Conservation (phyloP, 2,329 filamentous ascomycete species). For the Apiospora pterosperma region DNA sequence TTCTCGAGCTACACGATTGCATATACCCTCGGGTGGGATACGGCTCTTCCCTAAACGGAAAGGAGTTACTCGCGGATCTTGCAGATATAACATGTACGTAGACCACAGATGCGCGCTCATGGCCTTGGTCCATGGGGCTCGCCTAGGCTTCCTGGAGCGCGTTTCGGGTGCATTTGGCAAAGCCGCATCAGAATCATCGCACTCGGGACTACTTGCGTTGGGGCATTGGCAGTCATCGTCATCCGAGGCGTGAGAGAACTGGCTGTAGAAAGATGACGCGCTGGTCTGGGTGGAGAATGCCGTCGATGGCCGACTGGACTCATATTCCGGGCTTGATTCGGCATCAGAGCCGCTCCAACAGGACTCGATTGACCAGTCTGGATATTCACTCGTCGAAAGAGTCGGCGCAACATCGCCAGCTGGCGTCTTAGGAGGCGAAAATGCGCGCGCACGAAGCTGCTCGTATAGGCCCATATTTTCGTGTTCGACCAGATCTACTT, state of each 20-base stretch:
- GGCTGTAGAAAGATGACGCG: constrained; percentile 55
- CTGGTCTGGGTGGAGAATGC: constrained; percentile 58
- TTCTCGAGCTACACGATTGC: constrained; percentile 61
- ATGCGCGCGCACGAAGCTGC: constrained; percentile 36
- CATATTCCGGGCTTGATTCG: constrained; percentile 56
- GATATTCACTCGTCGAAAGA: constrained; percentile 45
- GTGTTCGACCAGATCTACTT: constrained; percentile 29
- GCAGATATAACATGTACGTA: constrained; percentile 61
- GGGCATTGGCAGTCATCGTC: constrained; percentile 55
- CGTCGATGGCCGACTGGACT: constrained; percentile 58
- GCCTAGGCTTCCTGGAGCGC: constrained; percentile 34
- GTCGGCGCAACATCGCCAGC: constrained; percentile 43
- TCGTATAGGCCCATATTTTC: constrained; percentile 27
- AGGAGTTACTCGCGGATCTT: constrained; percentile 65
- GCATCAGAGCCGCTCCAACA: constrained; percentile 47
- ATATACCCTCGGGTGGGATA: constrained; percentile 63
- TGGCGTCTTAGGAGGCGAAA: constrained; percentile 59
- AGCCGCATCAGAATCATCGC: constrained; percentile 10
- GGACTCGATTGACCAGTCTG: constrained; percentile 58
- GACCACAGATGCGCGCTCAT: constrained; percentile 66
- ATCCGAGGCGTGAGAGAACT: constrained; percentile 53
- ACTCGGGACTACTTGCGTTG: not conserved
- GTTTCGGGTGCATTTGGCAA: not conserved
- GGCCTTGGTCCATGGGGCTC: constrained; percentile 59
- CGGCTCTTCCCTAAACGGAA: constrained; percentile 61